Conservation (phyloP, 495 filamentous ascomycete species). For the Xylaria castorea region DNA sequence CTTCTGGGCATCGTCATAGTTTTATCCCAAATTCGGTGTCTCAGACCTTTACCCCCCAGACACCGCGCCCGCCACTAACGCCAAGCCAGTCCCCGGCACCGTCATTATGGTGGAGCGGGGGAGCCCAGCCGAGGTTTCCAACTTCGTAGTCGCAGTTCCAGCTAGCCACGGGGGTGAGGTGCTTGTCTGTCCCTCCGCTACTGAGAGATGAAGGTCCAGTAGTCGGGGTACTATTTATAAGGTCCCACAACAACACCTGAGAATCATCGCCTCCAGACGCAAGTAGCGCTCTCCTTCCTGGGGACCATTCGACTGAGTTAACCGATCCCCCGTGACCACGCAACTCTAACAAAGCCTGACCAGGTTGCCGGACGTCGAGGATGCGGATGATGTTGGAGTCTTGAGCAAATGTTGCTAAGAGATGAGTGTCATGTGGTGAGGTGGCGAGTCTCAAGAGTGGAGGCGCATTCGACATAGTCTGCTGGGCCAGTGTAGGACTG, state of each 20-base stretch:
- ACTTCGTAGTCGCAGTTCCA: slow-evolving; percentile 99
- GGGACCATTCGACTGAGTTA: slow-evolving; percentile 96
- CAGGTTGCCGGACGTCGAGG: slow-evolving; percentile 94
- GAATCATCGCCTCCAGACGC: slow-evolving; percentile 94
- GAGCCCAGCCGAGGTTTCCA: slow-evolving; percentile 92
- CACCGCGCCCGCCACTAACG: slow-evolving; percentile 85
- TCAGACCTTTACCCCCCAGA: slow-evolving; percentile 79
- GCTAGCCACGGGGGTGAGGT: slow-evolving; percentile 73
- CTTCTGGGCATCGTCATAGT: not conserved
- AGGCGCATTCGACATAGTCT: slow-evolving; percentile 79
- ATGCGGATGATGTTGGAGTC: slow-evolving; percentile 94
- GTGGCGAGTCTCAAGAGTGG: slow-evolving; percentile 88
- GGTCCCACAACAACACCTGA: slow-evolving; percentile 91
- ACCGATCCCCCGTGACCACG: slow-evolving; percentile 87
- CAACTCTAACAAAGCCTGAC: slow-evolving; percentile 91
- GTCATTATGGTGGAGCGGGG: slow-evolving; percentile 73
- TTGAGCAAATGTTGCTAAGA: slow-evolving; percentile 94
- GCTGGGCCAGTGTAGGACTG: slow-evolving; percentile 70
- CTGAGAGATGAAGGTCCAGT: slow-evolving; percentile 55
- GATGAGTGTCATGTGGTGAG: slow-evolving; percentile 93
- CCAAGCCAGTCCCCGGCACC: slow-evolving; percentile 88
- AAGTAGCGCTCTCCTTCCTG: slow-evolving; percentile 81
- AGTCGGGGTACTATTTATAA: slow-evolving; percentile 71
- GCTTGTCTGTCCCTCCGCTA: slow-evolving; percentile 59
- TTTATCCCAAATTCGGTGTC: not conserved